Evolutionary conservation across 192 early-diverging fungal genomes (phyloP), one percentile per base, ranked within the genome.

Genomic region (Allomyces macrogynus): DNA sequence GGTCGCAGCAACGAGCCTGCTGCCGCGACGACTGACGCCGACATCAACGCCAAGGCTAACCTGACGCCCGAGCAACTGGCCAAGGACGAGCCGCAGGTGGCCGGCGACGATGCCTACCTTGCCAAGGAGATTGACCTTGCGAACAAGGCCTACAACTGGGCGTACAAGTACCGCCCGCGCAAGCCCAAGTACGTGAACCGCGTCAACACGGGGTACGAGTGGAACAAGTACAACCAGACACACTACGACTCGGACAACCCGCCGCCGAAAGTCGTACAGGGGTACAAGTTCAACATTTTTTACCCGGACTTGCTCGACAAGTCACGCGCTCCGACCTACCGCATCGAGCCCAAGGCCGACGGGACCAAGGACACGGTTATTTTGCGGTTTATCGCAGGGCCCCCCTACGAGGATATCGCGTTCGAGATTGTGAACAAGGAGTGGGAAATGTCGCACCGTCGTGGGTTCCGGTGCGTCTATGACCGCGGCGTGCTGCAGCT

Each of bases 221-320:
- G 95, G 95, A 99, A 97, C 81, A 93, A 97, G 79, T 99, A 97
- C 69, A 99, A 99, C 68, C 91, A 92, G 69, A 93, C 89, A 4
- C 95, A 99, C 74, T 99, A 99, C 75, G 92, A 95, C 68, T 78
- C 80, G 64, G 94, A 96, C 69, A 99, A 99, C 62, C 94, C 94
- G 14, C 95, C 95, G 54, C 95, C 95, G 23, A 99, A 97, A 78
- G 85, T 87, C 43, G 92, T 93, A 1, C 91, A 95, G 73, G 92
- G 93, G 0, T 98, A 95, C 81, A 94, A 93, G 77, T 93, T 95
- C 77, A 97, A 97, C 75, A 87, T 99, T 49, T 99, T 97, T 72
- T 99, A 95, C 70, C 95, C 93, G 3, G 95, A 99, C 74, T 82
- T 99, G 22, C 89, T 97, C 68, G 90, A 97, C 73, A 93, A 92